Conservation (phyloP, 1,139 yeast species). For the Hemisphaericaspora xylanilytica region DNA sequence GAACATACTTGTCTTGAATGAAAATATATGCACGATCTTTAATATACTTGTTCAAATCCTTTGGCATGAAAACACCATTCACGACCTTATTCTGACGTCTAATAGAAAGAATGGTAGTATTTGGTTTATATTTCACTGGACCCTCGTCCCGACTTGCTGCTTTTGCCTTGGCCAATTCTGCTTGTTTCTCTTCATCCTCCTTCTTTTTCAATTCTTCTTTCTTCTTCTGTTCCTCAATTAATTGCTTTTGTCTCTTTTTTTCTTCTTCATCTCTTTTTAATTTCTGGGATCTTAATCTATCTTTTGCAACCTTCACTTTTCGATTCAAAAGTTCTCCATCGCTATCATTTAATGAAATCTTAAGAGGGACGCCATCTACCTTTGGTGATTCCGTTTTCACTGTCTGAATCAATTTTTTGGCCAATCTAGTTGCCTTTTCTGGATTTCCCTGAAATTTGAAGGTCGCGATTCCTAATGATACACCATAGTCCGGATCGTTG, state of each 20-base stretch:
- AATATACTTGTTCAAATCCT: conserved; percentile 45
- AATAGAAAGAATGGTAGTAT: conserved; percentile 36
- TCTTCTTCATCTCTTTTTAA: conserved; percentile 24
- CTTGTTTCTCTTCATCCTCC: conserved; percentile 11
- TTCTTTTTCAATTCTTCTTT: conserved; percentile 17
- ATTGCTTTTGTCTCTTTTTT: conserved; percentile 13
- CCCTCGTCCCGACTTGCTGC: neutral
- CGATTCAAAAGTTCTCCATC: conserved; percentile 29
- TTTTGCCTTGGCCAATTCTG: conserved; percentile 9
- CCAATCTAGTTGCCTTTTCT: conserved; percentile 51
- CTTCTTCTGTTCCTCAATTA: conserved; percentile 13
- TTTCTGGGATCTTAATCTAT: conserved; percentile 32
- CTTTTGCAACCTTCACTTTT: conserved; percentile 34
- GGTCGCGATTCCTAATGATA: conserved; percentile 73
- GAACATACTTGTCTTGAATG: conserved; percentile 53
- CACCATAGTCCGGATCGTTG: conserved; percentile 74
- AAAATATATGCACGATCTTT: conserved; percentile 56
- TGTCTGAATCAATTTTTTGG: conserved; percentile 31
- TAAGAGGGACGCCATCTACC: conserved; percentile 40
- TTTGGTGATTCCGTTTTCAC: conserved; percentile 30
- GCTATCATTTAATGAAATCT: conserved; percentile 39
- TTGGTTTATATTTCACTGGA: conserved; percentile 19
- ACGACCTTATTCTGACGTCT: conserved; percentile 32
- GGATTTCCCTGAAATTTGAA: conserved; percentile 60
- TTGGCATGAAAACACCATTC: conserved; percentile 40